Conservation (phyloP, 2,329 filamentous ascomycete genomes). For the Xylaria sp. region DNA sequence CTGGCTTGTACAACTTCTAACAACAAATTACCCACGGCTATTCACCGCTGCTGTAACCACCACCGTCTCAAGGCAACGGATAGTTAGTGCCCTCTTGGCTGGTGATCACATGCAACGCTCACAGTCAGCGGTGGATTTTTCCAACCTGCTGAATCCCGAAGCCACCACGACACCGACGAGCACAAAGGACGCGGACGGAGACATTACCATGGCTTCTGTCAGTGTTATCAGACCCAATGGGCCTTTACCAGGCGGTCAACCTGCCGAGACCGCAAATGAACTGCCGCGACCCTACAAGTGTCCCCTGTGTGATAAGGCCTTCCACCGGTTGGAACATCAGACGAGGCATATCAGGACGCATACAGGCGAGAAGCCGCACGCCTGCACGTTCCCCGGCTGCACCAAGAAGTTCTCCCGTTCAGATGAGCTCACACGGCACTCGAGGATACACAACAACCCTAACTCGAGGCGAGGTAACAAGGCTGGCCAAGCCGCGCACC, state of each 20-base stretch:
- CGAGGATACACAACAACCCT: slow-evolving; percentile 98
- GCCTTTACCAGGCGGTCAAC: slow-evolving; percentile 69
- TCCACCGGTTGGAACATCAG: slow-evolving; percentile 97
- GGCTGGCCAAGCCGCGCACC: slow-evolving; percentile 62
- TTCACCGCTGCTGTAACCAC: slow-evolving; percentile 3
- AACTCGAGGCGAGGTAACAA: slow-evolving; percentile 96
- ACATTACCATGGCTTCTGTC: slow-evolving; percentile 64
- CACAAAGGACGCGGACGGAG: slow-evolving; percentile 49
- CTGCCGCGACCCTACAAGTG: slow-evolving; percentile 98
- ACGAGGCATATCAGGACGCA: slow-evolving; percentile 92
- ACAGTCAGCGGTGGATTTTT: slow-evolving; percentile 78
- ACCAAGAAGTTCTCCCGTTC: slow-evolving; percentile 97
- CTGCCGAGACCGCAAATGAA: slow-evolving; percentile 70
- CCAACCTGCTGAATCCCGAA: slow-evolving; percentile 77
- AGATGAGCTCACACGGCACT: slow-evolving; percentile 95
- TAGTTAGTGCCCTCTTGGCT: slow-evolving; percentile 48
- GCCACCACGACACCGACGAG: slow-evolving; percentile 49
- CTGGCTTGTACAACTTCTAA: slow-evolving; percentile 2
- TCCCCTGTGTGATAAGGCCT: slow-evolving; percentile 96
- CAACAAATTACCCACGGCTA: neutral
- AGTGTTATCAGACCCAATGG: slow-evolving; percentile 71
- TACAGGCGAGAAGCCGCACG: slow-evolving; percentile 97
- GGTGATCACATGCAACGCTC: slow-evolving; percentile 78
- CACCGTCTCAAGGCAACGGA: slow-evolving; percentile 10
- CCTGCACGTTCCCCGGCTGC: slow-evolving; percentile 94